Evolutionary conservation across 2,329 filamentous ascomycete genomes (phyloP), one percentile per base, ranked within the genome.

Genomic region (Didymellaceae sp.): DNA sequence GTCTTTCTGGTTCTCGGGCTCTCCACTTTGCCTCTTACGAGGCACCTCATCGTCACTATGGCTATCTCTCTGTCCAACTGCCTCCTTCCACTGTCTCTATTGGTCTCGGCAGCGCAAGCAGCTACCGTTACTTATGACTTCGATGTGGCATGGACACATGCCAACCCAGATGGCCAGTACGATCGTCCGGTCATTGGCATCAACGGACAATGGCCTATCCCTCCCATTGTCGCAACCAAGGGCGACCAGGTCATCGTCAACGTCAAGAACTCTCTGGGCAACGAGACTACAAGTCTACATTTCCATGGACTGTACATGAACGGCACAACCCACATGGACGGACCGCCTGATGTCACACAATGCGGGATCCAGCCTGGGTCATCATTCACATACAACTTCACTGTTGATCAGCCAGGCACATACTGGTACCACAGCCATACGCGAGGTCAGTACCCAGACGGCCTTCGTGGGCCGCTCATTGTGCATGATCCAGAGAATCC

Each of bases 221-320:
- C 89, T 5, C 71, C 88, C 34, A 83, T 94, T 35, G 83, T 89
- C 57, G 84, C 85, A 55, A 90, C 89, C 58, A 85, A 89, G 57
- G 88, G 87, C 16, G 90, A 94, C 61, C 84, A 81, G 1, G 71
- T 94, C 7, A 70, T 90, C 3, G 83, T 91, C 33, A 83, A 89
- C 24, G 78, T 91, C 41, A 75, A 83, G 58, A 93, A 93, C 61
- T 78, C 81, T 17, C 82, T 88, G 0, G 75, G 77, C 10, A 88
- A 91, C 58, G 70, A 82, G 58, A 82, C 80, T 10, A 87, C 86
- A 7, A 82, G 80, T 28, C 77, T 92, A 5, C 89, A 93, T 66
- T 92, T 89, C 69, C 89, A 93, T 59, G 89, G 89, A 13, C 79
- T 93, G 55, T 90, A 85, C 65, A 88, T 91, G 66, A 89, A 89